Percentiles rank a stretch among this genome's conserved stretches.
These are phyloP conservation scores for Pythium scleroteichum DNA, from an alignment of 352 stramenopile genomes.

Conservation along the genomic window DNA sequence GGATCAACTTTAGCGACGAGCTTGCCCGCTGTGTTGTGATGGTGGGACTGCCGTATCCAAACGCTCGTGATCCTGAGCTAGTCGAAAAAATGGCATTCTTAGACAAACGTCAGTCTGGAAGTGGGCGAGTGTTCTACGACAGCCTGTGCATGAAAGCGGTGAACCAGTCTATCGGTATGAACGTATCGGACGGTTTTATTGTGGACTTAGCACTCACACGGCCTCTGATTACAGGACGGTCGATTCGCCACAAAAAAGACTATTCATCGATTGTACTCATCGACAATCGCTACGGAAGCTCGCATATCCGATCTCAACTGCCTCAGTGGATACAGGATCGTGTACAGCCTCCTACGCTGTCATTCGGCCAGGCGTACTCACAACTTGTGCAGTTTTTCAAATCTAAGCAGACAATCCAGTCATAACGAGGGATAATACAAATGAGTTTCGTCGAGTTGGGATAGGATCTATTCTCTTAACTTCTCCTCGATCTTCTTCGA, in stretches of 20 bases:
- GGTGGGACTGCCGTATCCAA: conserved; percentile 98
- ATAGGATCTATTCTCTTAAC: neutral
- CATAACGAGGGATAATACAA: conserved; percentile 4
- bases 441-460: neutral
- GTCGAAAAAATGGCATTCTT: conserved; percentile 97
- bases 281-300: conserved; percentile 92
- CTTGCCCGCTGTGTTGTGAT: conserved; percentile 97
- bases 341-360: conserved; percentile 48
- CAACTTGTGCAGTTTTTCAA: conserved; percentile 83
- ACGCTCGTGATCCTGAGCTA: conserved; percentile 95
- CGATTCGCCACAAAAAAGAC: conserved; percentile 97
- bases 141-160: conserved; percentile 99
- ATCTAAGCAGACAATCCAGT: conserved; percentile 37
- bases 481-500: conserved; percentile 34
- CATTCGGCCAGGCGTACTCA: conserved; percentile 73
- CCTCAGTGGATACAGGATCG: conserved; percentile 85
- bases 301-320: conserved; percentile 58
- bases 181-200: neutral
- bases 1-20: conserved; percentile 99
- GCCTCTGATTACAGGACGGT: conserved; percentile 47
- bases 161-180: conserved; percentile 98
- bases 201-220: neutral
- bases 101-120: conserved; percentile 59
- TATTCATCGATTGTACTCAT: conserved; percentile 96
- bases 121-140: conserved; percentile 94